A percentile compares a stretch with the other conserved stretches of the same genome.
Evolutionary conservation across 2,329 filamentous ascomycete species (phyloP).

Genomic region (Parascedosporium putredinis): DNA sequence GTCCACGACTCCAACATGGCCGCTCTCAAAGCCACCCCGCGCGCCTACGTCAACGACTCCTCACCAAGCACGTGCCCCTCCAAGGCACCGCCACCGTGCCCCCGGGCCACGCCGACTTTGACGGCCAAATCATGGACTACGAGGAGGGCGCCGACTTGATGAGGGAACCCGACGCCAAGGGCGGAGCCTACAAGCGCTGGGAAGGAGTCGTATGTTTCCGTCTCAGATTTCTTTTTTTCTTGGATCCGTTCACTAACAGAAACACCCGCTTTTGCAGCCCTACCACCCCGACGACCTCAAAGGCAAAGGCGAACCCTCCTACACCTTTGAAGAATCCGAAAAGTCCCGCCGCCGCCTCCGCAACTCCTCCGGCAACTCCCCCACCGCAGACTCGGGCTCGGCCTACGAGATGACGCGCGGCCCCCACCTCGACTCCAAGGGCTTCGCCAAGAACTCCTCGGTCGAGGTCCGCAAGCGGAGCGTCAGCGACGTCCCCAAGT

Average conservation of each 20-base stretch:
- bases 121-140: constrained; percentile 65
- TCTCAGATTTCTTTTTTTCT: not conserved
- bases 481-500: constrained; percentile 26
- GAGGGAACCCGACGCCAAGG: constrained; percentile 56
- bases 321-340: constrained; percentile 57
- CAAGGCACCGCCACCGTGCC: constrained; percentile 73
- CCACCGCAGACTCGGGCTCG: constrained; percentile 14
- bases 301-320: constrained; percentile 72
- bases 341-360: constrained; percentile 16
- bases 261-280: not conserved
- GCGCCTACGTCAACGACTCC: constrained; percentile 66
- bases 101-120: constrained; percentile 56
- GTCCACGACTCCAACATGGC: constrained; percentile 62
- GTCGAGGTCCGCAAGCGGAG: constrained; percentile 21
- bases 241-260: not conserved
- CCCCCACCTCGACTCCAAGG: constrained; percentile 18
- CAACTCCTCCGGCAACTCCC: constrained; percentile 19
- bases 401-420: constrained; percentile 39
- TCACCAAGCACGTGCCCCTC: constrained; percentile 64
- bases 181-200: constrained; percentile 71
- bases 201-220: constrained; percentile 51
- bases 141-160: constrained; percentile 81
- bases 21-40: constrained; percentile 70
- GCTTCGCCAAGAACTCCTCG: constrained; percentile 17
- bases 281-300: constrained; percentile 72